Evolutionary conservation across 2,329 filamentous ascomycete genomes (phyloP).

Genomic region (Aspergillus proliferans): DNA sequence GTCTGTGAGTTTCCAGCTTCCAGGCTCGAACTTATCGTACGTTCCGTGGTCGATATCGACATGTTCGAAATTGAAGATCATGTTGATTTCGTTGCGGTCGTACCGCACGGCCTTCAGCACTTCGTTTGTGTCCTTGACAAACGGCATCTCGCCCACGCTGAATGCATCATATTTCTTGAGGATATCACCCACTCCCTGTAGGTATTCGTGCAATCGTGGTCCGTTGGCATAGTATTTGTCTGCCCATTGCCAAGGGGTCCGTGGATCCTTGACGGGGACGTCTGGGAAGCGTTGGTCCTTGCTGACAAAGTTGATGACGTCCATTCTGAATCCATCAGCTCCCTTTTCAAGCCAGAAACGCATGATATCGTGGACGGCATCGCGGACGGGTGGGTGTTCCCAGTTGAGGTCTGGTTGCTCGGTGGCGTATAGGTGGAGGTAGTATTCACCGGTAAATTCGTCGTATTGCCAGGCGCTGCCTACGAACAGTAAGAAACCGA

Average conservation of each 20-base stretch:
- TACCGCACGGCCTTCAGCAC: constrained; percentile 50
- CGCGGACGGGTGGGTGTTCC: constrained; percentile 62
- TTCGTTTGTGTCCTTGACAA: constrained; percentile 42
- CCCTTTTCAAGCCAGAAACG: constrained; percentile 73
- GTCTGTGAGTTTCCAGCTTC: constrained; percentile 45
- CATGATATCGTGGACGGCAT: constrained; percentile 67
- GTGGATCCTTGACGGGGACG: constrained; percentile 27
- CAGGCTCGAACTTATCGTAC: constrained; percentile 46
- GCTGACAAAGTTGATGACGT: constrained; percentile 67
- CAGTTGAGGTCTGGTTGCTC: constrained; percentile 84
- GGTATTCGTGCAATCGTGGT: constrained; percentile 52
- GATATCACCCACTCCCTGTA: constrained; percentile 49
- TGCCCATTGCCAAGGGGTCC: constrained; percentile 28
- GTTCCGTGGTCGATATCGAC: constrained; percentile 53
- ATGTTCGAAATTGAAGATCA: constrained; percentile 69
- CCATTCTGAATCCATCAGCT: constrained; percentile 67
- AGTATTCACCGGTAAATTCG: constrained; percentile 66
- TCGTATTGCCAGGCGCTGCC: constrained; percentile 55
- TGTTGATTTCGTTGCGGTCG: constrained; percentile 57
- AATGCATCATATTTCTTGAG: constrained; percentile 53
- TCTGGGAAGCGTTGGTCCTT: constrained; percentile 54
- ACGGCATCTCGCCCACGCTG: constrained; percentile 58
- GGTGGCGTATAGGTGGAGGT: constrained; percentile 67
- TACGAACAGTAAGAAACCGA: constrained; percentile 12
- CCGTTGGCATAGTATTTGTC: constrained; percentile 49